Conservation (phyloP, 768 basidiomycete genomes). For the Suillus paluster region DNA sequence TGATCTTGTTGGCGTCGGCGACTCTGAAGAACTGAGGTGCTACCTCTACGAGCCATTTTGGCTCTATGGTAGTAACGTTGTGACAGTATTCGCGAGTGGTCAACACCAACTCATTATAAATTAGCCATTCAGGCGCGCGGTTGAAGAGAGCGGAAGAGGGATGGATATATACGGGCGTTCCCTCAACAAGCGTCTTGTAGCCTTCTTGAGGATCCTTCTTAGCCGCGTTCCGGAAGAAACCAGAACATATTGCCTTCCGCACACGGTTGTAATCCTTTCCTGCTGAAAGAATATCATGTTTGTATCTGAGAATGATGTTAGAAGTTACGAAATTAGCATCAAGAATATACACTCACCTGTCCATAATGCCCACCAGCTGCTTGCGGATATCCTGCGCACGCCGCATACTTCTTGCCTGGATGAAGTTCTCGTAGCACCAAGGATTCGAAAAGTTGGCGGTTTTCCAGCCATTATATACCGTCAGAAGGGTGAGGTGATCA, state of each 20-base stretch:
- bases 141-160: slow-evolving; percentile 98
- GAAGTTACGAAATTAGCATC: neutral
- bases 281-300: slow-evolving; percentile 93
- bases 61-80: slow-evolving; percentile 94
- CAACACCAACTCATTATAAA: slow-evolving; percentile 94
- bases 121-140: slow-evolving; percentile 92
- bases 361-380: slow-evolving; percentile 98
- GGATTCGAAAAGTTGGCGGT: slow-evolving; percentile 95
- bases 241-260: slow-evolving; percentile 94
- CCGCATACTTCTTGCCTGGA: slow-evolving; percentile 96
- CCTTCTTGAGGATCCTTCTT: slow-evolving; percentile 99
- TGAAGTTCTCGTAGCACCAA: slow-evolving; percentile 99
- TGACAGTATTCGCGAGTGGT: slow-evolving; percentile 96
- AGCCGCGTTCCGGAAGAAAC: slow-evolving; percentile 97
- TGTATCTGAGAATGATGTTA: slow-evolving; percentile 62
- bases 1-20: slow-evolving; percentile 96
- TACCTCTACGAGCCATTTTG: slow-evolving; percentile 98
- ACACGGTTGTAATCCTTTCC: slow-evolving; percentile 93
- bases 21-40: slow-evolving; percentile 99
- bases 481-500: slow-evolving; percentile 88
- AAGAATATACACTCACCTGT: slow-evolving; percentile 62
- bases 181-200: slow-evolving; percentile 96
- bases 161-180: slow-evolving; percentile 99
- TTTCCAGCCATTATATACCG: slow-evolving; percentile 99
- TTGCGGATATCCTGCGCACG: slow-evolving; percentile 98